These are phyloP conservation scores for Stachybotrys chlorohalonatus DNA, from an alignment of 2,329 filamentous ascomycete genomes.

Conservation along the genomic window DNA sequence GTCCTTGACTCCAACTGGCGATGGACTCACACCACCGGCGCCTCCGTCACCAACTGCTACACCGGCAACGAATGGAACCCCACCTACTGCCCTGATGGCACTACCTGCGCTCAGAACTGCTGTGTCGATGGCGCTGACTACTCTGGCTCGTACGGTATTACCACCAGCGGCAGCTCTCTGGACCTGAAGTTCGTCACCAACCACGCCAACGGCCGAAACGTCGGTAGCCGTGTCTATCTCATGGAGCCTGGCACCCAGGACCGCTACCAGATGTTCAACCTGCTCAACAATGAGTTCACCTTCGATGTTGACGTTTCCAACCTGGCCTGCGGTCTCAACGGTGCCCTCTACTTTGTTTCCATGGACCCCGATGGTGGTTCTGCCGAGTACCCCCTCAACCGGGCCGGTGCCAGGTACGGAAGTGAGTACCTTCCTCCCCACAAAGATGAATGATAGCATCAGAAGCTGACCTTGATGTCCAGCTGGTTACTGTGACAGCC, in stretches of 20 bases:
- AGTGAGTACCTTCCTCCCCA: slow-evolving; percentile 12
- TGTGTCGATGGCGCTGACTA: slow-evolving; percentile 42
- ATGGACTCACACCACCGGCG: slow-evolving; percentile 38
- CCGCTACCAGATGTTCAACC: slow-evolving; percentile 53
- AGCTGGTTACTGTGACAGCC: slow-evolving; percentile 37
- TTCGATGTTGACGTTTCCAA: slow-evolving; percentile 62
- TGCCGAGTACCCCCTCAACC: slow-evolving; percentile 37
- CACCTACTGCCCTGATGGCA: slow-evolving; percentile 23
- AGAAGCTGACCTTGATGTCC: background rate
- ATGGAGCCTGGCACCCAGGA: slow-evolving; percentile 39
- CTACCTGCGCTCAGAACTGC: slow-evolving; percentile 34
- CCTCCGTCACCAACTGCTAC: slow-evolving; percentile 40
- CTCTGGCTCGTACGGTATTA: slow-evolving; percentile 38
- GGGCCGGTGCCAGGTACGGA: slow-evolving; percentile 44
- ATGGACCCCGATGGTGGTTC: slow-evolving; percentile 48
- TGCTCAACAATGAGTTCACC: slow-evolving; percentile 57
- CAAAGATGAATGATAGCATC: background rate
- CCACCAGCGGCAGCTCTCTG: slow-evolving; percentile 36
- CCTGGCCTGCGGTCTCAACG: slow-evolving; percentile 59
- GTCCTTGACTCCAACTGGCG: slow-evolving; percentile 51
- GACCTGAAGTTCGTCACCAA: slow-evolving; percentile 47
- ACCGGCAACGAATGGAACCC: slow-evolving; percentile 36
- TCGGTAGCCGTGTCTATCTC: slow-evolving; percentile 50
- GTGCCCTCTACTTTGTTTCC: slow-evolving; percentile 53
- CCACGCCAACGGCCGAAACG: slow-evolving; percentile 30